Evolutionary conservation across 1,284 basidiomycete genomes (phyloP), one percentile per base, ranked within the genome.

Genomic region (Fomitopsis betulina): DNA sequence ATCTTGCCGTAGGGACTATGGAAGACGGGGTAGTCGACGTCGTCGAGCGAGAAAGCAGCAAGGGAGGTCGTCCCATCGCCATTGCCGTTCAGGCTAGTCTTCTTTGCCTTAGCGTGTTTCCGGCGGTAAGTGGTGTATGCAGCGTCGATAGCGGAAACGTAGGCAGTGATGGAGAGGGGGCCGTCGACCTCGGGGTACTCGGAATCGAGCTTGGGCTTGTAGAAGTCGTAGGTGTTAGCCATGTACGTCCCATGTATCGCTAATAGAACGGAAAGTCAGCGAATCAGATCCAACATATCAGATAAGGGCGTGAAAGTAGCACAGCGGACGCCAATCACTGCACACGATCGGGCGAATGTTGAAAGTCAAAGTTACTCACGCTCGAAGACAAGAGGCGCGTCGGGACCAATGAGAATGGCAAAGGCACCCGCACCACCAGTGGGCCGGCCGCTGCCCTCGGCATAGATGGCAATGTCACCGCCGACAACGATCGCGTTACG

Each of bases 171-270:
- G 27, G 97, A 98, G 65, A 97, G 90, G 17, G 96, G 96, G 6
- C 96, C 96, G 73, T 99, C 96, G 57, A 99, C 97, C 68, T 93
- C 91, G 63, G 96, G 96, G 79, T 98, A 96, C 75, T 96, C 94
- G 17, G 91, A 94, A 59, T 87, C 86, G 25, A 97, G 85, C 63
- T 93, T 90, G 58, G 95, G 95, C 80, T 98, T 98, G 87, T 96
- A 97, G 74, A 97, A 97, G 78, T 98, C 95, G 79, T 96, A 98
- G 1, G 90, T 93, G 80, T 99, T 97, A 67, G 90, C 89, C 91
- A 99, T 98, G 81, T 97, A 93, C 56, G 90, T 94, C 52, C 96
- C 96, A 77, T 98, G 97, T 63, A 95, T 85, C 65, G 96, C 94
- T 97, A 72, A n/a, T 64, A 55, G 49, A 57, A 45, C 38, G 23